Base-by-base conservation (phyloP, 345 rosid species). In the Fremontodendron californicum region DNA sequence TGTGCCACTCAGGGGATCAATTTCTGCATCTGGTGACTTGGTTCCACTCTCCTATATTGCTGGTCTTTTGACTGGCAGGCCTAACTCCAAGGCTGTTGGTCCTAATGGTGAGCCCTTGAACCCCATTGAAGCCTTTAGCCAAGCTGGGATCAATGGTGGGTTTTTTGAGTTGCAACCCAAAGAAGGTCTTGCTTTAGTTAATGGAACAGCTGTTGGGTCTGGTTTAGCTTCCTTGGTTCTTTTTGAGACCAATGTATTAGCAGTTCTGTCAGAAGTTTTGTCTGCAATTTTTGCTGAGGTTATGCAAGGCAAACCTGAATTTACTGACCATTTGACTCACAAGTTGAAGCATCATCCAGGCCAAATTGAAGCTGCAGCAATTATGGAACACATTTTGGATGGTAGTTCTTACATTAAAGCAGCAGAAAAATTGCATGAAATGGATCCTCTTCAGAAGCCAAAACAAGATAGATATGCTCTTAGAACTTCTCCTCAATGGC, bases 401-500 rank as follows among this genome's bases (percentile, higher is more conserved):
- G 96, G 94, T 10, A 91, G 96, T 79, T 81, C 85, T 3, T 88
- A 84, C 55, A 82, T 89, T 73, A 88, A 90, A 65, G 78, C 80
- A 29, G 96, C 96, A 9, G 74, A 87, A 55, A 88, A 82, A 76
- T 75, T 81, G 18, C 92, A 89, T 42, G 92, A 90, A 63, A 88
- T 82, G 61, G 92, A 91, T 81, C 93, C 96, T n/a, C 82, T 91
- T 25, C 90, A 81, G 80, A 91, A 91, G 79, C 96, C 93, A 0
- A 91, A 90, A 66, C 87, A 88, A 54, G 96, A 91, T 73, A 81
- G 92, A 68, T 91, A 91, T 77, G 96, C 96, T 45, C 88, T 91
- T 4, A 77, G 96, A 29, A 90, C 96, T 8, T 91, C 96, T 1
- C 93, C 96, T 7, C 96, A 91, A 58, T 91, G 96, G 96, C 82